Conservation (phyloP, 2,329 filamentous ascomycete genomes). For the Pyrenophora teres region DNA sequence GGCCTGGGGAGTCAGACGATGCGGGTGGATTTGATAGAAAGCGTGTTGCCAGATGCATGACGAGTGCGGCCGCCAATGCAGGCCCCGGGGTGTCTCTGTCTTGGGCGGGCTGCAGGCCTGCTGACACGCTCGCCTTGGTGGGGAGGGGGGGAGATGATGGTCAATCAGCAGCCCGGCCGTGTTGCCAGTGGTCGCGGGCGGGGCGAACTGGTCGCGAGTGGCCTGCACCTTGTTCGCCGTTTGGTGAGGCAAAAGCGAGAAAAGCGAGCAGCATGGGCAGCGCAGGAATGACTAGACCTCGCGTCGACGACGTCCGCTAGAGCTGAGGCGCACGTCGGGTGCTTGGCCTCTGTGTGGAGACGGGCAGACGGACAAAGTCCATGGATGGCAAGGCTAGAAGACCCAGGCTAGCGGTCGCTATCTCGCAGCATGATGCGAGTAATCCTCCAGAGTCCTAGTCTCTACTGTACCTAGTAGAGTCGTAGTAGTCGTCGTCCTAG, state of each 20-base stretch:
- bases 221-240: conserved; percentile 22
- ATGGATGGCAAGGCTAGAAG: conserved; percentile 27
- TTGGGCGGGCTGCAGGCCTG: conserved; percentile 36
- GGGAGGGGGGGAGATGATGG: conserved; percentile 12
- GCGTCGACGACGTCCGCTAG: neutral
- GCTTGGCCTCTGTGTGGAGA: conserved; percentile 22
- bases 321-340: conserved; percentile 13
- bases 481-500: too few relatives aligned
- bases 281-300: conserved; percentile 3
- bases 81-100: conserved; percentile 17
- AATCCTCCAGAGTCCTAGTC: conserved; percentile 11
- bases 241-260: conserved; percentile 24
- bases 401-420: conserved; percentile 30
- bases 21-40: conserved; percentile 32
- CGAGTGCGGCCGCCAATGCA: conserved; percentile 45
- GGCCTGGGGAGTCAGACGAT: conserved; percentile 42
- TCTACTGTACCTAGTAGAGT: too few relatives aligned
- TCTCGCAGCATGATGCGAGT: conserved; percentile 31
- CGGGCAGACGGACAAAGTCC: neutral
- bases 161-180: conserved; percentile 38
- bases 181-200: conserved; percentile 30
- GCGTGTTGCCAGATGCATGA: conserved; percentile 40
- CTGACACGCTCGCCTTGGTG: conserved; percentile 34
- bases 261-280: conserved; percentile 26
- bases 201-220: conserved; percentile 20